Evolutionary conservation across 345 rosid genomes (phyloP).

Genomic region (Eutrema heterophyllum): DNA sequence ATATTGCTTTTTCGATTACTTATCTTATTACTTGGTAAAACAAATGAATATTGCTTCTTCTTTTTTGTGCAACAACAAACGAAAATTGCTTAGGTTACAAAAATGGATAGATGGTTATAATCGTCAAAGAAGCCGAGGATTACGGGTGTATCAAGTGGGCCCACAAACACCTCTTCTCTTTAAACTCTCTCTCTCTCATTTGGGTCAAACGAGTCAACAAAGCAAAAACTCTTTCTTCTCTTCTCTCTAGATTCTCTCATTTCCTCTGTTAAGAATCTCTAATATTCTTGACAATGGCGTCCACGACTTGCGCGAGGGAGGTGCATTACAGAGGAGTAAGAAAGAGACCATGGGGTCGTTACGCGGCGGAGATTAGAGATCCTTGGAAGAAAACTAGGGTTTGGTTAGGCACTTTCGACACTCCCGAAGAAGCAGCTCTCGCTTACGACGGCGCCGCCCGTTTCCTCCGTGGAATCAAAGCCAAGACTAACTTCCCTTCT

Average conservation of each 20-base stretch:
- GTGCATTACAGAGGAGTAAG: slow-evolving; percentile 90
- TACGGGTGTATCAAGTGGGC: slow-evolving; percentile 27
- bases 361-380: slow-evolving; percentile 96
- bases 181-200: slow-evolving; percentile 7
- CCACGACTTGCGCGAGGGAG: slow-evolving; percentile 48
- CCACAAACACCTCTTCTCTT: slow-evolving; percentile 1
- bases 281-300: slow-evolving; percentile 38
- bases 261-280: background rate
- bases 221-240: slow-evolving; percentile 13
- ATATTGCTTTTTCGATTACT: background rate
- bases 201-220: slow-evolving; percentile 31
- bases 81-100: background rate
- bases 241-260: slow-evolving; percentile 7
- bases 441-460: slow-evolving; percentile 96
- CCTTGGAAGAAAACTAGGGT: slow-evolving; percentile 96
- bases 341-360: slow-evolving; percentile 98
- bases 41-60: background rate
- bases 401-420: slow-evolving; percentile 95
- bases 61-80: no score
- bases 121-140: slow-evolving; percentile 28
- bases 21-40: background rate
- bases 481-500: slow-evolving; percentile 89
- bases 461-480: slow-evolving; percentile 84
- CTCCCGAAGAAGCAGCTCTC: slow-evolving; percentile 94
- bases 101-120: background rate